These are phyloP conservation scores for Wolfiporia cocos DNA, from an alignment of 1,284 basidiomycete species.

Conservation along the genomic window DNA sequence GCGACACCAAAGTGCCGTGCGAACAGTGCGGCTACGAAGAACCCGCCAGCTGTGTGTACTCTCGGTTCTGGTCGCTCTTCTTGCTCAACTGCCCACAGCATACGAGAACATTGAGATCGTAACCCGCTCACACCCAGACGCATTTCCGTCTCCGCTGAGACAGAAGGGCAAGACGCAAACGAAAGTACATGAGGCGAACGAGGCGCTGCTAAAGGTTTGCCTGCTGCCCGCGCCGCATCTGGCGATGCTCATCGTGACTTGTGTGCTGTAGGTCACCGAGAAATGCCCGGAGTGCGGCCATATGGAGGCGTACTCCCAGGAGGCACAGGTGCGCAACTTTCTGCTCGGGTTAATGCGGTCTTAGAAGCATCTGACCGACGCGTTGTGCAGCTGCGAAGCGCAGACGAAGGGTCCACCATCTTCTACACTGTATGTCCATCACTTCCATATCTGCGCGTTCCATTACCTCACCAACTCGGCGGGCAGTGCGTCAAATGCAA, in stretches of 20 bases:
- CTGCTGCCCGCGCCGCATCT: background rate
- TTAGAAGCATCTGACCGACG: conserved; percentile 8
- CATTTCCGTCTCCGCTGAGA: conserved; percentile 86
- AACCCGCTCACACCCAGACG: conserved; percentile 88
- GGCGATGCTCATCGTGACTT: conserved; percentile 1
- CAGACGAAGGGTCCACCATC: conserved; percentile 88
- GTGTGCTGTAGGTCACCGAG: conserved; percentile 76
- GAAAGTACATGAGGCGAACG: conserved; percentile 70
- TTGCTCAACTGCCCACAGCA: conserved; percentile 41
- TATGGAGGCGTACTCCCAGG: conserved; percentile 72
- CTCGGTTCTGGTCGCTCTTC: conserved; percentile 1
- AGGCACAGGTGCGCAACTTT: conserved; percentile 54
- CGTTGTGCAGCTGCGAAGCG: conserved; percentile 68
- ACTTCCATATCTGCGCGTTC: background rate
- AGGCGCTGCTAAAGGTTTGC: conserved; percentile 66
- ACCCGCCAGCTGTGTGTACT: conserved; percentile 70
- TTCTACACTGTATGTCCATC: conserved; percentile 58
- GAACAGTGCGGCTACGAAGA: conserved; percentile 87
- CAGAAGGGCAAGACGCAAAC: conserved; percentile 92
- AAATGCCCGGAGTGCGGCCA: conserved; percentile 90
- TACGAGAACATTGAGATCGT: conserved; percentile 91
- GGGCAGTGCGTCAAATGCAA: conserved; percentile 63
- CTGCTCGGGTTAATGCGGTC: background rate
- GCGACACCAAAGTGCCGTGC: conserved; percentile 74
- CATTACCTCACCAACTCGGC: background rate